A percentile compares a stretch with the other conserved stretches of the same genome.
Conservation (phyloP, 495 filamentous ascomycete genomes). For the Daldinia concentrica region DNA sequence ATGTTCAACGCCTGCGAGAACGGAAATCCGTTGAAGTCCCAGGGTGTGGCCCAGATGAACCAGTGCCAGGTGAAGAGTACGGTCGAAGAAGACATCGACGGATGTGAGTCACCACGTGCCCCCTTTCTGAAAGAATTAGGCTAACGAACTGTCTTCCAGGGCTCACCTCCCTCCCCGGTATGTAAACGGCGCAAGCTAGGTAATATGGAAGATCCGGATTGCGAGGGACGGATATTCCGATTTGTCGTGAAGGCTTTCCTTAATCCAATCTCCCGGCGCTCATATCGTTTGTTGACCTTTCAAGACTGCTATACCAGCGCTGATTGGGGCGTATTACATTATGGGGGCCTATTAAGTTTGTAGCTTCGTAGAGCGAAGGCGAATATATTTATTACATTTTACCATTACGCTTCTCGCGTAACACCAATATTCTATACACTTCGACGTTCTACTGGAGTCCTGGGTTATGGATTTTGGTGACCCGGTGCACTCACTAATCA, state of each 20-base stretch:
- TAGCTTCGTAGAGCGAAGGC: neutral
- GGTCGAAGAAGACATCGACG: conserved; percentile 56
- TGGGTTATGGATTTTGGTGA: too few relatives aligned
- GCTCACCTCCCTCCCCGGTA: conserved; percentile 27
- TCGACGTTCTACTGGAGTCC: too few relatives aligned
- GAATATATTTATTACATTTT: neutral
- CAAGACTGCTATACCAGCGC: neutral
- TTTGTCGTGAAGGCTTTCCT: neutral
- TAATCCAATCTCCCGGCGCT: neutral
- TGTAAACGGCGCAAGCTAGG: conserved; percentile 2
- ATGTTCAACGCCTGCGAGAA: conserved; percentile 58
- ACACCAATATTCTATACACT: too few relatives aligned
- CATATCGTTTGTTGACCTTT: neutral
- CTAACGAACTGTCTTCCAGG: conserved; percentile 9
- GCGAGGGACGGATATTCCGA: neutral
- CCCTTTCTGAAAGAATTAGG: neutral
- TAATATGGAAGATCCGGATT: neutral
- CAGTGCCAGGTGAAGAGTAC: conserved; percentile 53
- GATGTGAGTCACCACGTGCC: conserved; percentile 51
- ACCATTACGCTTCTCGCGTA: too few relatives aligned
- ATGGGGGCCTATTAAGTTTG: neutral
- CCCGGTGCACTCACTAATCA: too few relatives aligned
- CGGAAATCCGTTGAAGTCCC: conserved; percentile 56
- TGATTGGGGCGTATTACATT: neutral
- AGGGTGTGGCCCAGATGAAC: conserved; percentile 55